phyloP scores from a whole-genome alignment of 2,329 filamentous ascomycete species.

The Reticulascus tulasneorum region DNA sequence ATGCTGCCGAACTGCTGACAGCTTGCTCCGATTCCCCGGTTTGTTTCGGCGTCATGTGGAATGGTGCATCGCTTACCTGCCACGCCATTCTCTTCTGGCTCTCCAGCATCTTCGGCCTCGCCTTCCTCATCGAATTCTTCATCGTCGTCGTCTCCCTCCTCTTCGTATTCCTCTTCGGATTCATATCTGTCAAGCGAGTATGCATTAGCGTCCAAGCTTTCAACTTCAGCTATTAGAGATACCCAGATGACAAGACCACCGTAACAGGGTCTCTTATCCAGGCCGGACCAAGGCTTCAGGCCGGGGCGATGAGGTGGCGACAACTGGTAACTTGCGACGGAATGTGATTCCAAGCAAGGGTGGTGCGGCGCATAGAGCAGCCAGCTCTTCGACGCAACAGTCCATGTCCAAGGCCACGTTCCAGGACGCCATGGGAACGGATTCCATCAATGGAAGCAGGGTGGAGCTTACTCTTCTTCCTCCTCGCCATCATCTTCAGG shows the following conservation, averaged over 20 bases:
- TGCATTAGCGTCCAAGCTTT: conserved; percentile 33
- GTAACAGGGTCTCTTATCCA: background rate
- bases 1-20: too few relatives aligned
- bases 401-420: background rate
- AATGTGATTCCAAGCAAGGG: background rate
- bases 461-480: conserved; percentile 47
- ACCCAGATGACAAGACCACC: conserved; percentile 23
- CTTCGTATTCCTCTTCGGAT: conserved; percentile 32
- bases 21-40: too few relatives aligned
- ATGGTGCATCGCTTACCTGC: conserved; percentile 25
- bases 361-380: background rate
- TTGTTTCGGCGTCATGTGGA: too few relatives aligned
- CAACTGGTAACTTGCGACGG: background rate
- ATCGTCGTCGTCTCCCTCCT: conserved; percentile 27
- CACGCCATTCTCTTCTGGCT: conserved; percentile 24
- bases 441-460: background rate
- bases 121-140: conserved; percentile 23
- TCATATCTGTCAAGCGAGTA: conserved; percentile 37
- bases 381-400: background rate
- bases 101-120: conserved; percentile 12
- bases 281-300: background rate
- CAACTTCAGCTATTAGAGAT: too few relatives aligned
- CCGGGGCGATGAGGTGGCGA: background rate
- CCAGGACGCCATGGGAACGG: too few relatives aligned
- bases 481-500: conserved; percentile 48